phyloP scores from a whole-genome alignment of 257 asterid genomes.

The Solanum etuberosum region DNA sequence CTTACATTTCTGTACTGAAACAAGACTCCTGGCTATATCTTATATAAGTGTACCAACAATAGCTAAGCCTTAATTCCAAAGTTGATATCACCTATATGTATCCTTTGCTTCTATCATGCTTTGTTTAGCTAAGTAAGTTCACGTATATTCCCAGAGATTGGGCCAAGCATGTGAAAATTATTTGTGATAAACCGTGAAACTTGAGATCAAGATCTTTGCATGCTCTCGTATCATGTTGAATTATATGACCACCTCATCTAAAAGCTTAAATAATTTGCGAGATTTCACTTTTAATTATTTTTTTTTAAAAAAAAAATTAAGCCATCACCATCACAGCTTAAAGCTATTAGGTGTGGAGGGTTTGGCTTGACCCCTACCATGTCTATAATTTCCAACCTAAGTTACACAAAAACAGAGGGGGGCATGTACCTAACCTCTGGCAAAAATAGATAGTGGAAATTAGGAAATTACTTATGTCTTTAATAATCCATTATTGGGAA shows the following conservation, averaged over 20 bases:
- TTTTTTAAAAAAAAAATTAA: too few relatives aligned
- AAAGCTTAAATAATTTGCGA: not conserved
- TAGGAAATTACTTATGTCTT: not conserved
- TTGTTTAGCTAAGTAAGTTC: not conserved
- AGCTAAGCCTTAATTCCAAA: not conserved
- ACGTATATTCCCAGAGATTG: not conserved
- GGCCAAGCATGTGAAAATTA: not conserved
- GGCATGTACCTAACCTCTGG: too few relatives aligned
- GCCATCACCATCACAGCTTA: too few relatives aligned
- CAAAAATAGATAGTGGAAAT: too few relatives aligned
- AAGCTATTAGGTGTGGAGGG: too few relatives aligned
- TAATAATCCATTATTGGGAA: not conserved
- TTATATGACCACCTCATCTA: not conserved
- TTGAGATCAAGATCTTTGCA: not conserved
- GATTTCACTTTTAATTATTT: not conserved
- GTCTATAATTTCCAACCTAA: too few relatives aligned
- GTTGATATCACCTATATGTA: not conserved
- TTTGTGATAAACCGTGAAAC: not conserved
- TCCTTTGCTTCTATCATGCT: not conserved
- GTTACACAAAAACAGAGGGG: too few relatives aligned
- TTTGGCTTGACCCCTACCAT: too few relatives aligned
- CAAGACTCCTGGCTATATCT: not conserved
- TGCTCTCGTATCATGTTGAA: not conserved
- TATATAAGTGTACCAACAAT: not conserved
- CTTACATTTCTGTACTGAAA: not conserved